Evolutionary conservation across 768 basidiomycete species (phyloP).

Genomic region (Boletellus ananiceps): DNA sequence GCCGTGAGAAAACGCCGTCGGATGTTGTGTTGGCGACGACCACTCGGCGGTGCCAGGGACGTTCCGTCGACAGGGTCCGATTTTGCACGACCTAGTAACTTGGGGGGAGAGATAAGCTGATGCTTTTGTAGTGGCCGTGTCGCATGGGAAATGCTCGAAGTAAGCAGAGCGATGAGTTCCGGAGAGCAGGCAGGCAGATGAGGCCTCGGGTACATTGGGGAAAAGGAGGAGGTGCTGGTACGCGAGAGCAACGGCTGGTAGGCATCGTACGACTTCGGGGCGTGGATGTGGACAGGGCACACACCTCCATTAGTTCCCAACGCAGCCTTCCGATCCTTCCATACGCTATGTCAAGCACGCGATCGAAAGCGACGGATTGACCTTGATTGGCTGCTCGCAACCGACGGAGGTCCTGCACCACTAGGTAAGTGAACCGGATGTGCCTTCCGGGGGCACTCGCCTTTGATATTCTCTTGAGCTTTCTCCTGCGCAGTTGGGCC

Average conservation of each 20-base stretch:
- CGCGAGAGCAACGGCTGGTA: slow-evolving; percentile 53
- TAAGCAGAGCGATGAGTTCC: slow-evolving; percentile 59
- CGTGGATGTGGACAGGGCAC: neutral
- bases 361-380: slow-evolving; percentile 45
- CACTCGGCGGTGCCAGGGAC: slow-evolving; percentile 63
- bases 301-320: slow-evolving; percentile 64
- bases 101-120: slow-evolving; percentile 47
- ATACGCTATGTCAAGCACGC: slow-evolving; percentile 66
- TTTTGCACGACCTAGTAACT: slow-evolving; percentile 53
- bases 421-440: neutral
- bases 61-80: slow-evolving; percentile 53
- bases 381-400: slow-evolving; percentile 54
- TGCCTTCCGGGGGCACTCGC: slow-evolving; percentile 27
- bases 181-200: slow-evolving; percentile 64
- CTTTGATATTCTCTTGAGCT: slow-evolving; percentile 48
- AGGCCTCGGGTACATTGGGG: slow-evolving; percentile 50
- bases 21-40: slow-evolving; percentile 68
- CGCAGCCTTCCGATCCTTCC: slow-evolving; percentile 69
- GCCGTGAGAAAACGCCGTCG: slow-evolving; percentile 59
- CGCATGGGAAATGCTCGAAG: slow-evolving; percentile 42
- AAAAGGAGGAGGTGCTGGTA: slow-evolving; percentile 37
- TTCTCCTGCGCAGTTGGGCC: slow-evolving; percentile 32
- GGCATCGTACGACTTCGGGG: slow-evolving; percentile 8
- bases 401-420: slow-evolving; percentile 46
- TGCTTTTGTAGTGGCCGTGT: slow-evolving; percentile 41